Percentiles rank a stretch among this genome's conserved stretches.
These are phyloP conservation scores for Penicillium capsulatum DNA, from an alignment of 2,329 filamentous ascomycete genomes.

Conservation along the genomic window DNA sequence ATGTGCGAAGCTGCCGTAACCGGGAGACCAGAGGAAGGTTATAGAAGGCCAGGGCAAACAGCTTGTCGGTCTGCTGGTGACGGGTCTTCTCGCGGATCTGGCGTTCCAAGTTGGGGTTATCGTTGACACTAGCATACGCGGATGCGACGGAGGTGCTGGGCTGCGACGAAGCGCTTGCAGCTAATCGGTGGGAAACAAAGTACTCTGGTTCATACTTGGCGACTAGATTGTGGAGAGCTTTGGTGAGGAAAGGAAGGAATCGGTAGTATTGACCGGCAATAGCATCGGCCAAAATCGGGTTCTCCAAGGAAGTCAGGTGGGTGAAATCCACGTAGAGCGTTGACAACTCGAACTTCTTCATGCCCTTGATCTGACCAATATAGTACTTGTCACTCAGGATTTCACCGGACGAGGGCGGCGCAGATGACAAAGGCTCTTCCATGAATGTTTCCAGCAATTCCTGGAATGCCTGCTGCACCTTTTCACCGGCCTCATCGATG, in stretches of 20 bases:
- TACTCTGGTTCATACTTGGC: slow-evolving; percentile 92
- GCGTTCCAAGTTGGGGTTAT: slow-evolving; percentile 51
- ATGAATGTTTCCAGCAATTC: slow-evolving; percentile 59
- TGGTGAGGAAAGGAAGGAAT: slow-evolving; percentile 85
- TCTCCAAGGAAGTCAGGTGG: slow-evolving; percentile 72
- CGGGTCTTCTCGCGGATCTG: slow-evolving; percentile 66
- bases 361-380: slow-evolving; percentile 61
- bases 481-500: slow-evolving; percentile 58
- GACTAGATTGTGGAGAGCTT: slow-evolving; percentile 86
- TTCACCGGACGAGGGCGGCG: slow-evolving; percentile 51
- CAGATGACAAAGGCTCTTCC: slow-evolving; percentile 55
- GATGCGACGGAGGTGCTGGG: slow-evolving; percentile 62
- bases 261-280: slow-evolving; percentile 91
- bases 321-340: slow-evolving; percentile 67
- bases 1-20: slow-evolving; percentile 78
- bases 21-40: slow-evolving; percentile 84
- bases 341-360: slow-evolving; percentile 58
- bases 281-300: slow-evolving; percentile 77
- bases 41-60: slow-evolving; percentile 91
- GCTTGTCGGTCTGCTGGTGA: slow-evolving; percentile 93
- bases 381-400: slow-evolving; percentile 61
- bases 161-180: slow-evolving; percentile 63
- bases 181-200: slow-evolving; percentile 86
- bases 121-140: slow-evolving; percentile 59
- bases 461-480: slow-evolving; percentile 59